Conservation (phyloP, 495 filamentous ascomycete species). For the Neurospora tetrasperma region DNA sequence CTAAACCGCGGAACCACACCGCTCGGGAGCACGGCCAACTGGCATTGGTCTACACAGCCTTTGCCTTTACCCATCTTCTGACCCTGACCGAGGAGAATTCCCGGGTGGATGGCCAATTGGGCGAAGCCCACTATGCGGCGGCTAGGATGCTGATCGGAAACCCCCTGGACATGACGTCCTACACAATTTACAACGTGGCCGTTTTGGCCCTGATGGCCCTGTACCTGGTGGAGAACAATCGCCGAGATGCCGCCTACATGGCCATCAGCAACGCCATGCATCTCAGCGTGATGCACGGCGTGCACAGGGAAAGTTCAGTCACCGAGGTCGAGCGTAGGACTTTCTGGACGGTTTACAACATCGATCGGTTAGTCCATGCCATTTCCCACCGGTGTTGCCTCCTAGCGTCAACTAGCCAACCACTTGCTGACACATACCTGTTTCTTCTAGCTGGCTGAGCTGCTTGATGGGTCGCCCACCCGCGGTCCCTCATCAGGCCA, state of each 20-base stretch:
- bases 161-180: conserved; percentile 23
- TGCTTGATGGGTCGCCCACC: conserved; percentile 34
- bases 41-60: conserved; percentile 21
- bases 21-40: conserved; percentile 8
- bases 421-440: not conserved
- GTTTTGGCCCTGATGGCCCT: conserved; percentile 28
- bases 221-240: conserved; percentile 31
- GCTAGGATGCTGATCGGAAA: conserved; percentile 26
- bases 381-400: not conserved
- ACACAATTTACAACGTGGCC: conserved; percentile 22
- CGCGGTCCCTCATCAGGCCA: conserved; percentile 24
- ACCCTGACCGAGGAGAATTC: conserved; percentile 7
- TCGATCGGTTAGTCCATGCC: conserved; percentile 26
- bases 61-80: conserved; percentile 21
- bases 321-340: conserved; percentile 23
- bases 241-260: conserved; percentile 29
- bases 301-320: conserved; percentile 21
- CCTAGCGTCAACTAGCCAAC: not conserved
- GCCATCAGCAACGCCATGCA: conserved; percentile 28
- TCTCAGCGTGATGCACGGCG: conserved; percentile 25
- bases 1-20: not conserved
- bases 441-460: conserved; percentile 25
- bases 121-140: conserved; percentile 26
- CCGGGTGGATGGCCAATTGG: conserved; percentile 11
- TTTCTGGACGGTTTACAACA: conserved; percentile 35